Evolutionary conservation across 495 filamentous ascomycete genomes (phyloP).

Genomic region (Penicillium atrosanguineum): DNA sequence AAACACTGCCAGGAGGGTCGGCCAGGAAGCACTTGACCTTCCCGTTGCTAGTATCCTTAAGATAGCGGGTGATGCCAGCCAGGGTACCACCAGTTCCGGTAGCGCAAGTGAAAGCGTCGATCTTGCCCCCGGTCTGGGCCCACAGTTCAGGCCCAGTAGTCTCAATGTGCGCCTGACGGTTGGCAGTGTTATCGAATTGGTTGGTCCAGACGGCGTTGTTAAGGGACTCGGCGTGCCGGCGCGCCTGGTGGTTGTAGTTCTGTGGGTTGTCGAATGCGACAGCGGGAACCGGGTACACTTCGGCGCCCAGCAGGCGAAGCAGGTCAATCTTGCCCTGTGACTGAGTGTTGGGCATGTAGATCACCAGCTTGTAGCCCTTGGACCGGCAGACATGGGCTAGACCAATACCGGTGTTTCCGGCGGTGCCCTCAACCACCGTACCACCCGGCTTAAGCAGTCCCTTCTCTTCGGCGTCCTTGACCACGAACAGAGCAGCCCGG

Average conservation of each 20-base stretch:
- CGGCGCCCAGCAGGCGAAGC: constrained; percentile 85
- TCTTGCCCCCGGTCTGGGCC: constrained; percentile 81
- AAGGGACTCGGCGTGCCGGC: constrained; percentile 76
- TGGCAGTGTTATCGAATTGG: constrained; percentile 96
- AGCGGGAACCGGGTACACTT: constrained; percentile 95
- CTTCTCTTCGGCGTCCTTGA: constrained; percentile 87
- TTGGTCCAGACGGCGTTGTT: constrained; percentile 98
- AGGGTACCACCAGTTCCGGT: constrained; percentile 93
- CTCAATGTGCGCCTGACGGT: constrained; percentile 91
- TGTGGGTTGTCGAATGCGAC: constrained; percentile 94
- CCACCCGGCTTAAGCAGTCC: constrained; percentile 80
- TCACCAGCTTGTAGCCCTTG: constrained; percentile 90
- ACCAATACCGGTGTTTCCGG: constrained; percentile 96
- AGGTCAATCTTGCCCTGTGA: constrained; percentile 97
- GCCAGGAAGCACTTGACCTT: constrained; percentile 87
- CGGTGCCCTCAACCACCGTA: constrained; percentile 94
- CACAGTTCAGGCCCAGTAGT: constrained; percentile 97
- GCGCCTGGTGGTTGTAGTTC: constrained; percentile 97
- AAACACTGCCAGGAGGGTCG: constrained; percentile 87
- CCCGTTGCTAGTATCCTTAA: constrained; percentile 80
- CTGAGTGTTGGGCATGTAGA: constrained; percentile 99
- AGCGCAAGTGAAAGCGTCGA: constrained; percentile 94
- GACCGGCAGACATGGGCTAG: constrained; percentile 94
- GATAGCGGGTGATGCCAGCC: constrained; percentile 82
- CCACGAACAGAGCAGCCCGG: constrained; percentile 89